A percentile compares a stretch with the other conserved stretches of the same genome.
phyloP scores from a whole-genome alignment of 257 asterid genomes.

The Cynanchum wilfordii region DNA sequence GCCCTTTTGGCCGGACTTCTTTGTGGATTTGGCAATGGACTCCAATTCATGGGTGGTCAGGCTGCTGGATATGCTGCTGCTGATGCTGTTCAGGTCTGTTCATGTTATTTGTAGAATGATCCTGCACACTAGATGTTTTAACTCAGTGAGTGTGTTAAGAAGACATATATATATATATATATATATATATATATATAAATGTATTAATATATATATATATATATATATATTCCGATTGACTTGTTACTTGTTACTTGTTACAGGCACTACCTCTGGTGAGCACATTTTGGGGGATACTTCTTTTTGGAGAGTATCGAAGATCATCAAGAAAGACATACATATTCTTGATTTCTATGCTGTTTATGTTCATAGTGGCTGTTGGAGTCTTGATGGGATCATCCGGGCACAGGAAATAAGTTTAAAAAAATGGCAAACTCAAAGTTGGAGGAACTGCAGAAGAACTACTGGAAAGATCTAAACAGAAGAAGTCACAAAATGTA shows the following conservation, averaged over 20 bases:
- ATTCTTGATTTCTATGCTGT: slow-evolving; percentile 59
- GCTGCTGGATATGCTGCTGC: slow-evolving; percentile 99
- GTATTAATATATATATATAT: no score
- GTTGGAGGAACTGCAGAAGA: not conserved
- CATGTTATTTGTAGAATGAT: not conserved
- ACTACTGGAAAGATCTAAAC: not conserved
- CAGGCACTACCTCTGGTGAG: slow-evolving; percentile 96
- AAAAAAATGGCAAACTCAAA: not conserved
- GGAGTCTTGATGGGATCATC: slow-evolving; percentile 86
- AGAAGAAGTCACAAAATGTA: not conserved
- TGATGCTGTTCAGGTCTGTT: slow-evolving; percentile 89
- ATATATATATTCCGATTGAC: no score
- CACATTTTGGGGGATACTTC: slow-evolving; percentile 79
- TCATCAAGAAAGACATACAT: slow-evolving; percentile 69
- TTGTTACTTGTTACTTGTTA: not conserved
- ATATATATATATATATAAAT: no score
- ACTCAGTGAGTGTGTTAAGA: no score
- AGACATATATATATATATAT: no score
- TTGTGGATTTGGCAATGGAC: slow-evolving; percentile 96
- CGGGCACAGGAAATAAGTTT: slow-evolving; percentile 53
- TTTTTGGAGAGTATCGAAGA: slow-evolving; percentile 78
- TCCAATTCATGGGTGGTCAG: slow-evolving; percentile 98
- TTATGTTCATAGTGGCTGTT: slow-evolving; percentile 76
- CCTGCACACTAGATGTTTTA: not conserved
- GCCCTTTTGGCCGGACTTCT: slow-evolving; percentile 82